Evolutionary conservation across 768 basidiomycete genomes (phyloP).

Genomic region (Leucocoprinus leucothites): DNA sequence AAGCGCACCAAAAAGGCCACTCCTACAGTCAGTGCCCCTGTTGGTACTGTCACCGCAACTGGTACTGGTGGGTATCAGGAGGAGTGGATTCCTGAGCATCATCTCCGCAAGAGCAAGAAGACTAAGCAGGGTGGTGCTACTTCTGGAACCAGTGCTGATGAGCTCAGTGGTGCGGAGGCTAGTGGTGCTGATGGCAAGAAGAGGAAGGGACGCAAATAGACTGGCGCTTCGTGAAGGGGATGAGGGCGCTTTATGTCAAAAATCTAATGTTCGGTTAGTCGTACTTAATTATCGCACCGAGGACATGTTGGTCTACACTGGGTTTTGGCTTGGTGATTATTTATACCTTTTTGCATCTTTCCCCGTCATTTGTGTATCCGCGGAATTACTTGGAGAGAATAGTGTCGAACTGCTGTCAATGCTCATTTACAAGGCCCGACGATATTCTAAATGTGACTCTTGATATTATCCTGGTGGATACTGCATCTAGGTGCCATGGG

Average conservation of each 20-base stretch:
- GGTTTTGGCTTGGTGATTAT: not conserved
- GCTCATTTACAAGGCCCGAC: too few relatives aligned
- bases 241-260: not conserved
- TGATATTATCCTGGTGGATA: too few relatives aligned
- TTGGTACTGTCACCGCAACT: conserved; percentile 57
- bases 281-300: conserved; percentile 6
- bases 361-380: too few relatives aligned
- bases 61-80: conserved; percentile 75
- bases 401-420: too few relatives aligned
- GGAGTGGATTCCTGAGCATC: conserved; percentile 93
- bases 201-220: conserved; percentile 47
- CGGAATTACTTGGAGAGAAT: too few relatives aligned
- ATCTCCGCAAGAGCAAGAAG: conserved; percentile 64
- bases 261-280: conserved; percentile 5
- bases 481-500: too few relatives aligned
- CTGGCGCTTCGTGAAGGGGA: not conserved
- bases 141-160: conserved; percentile 57
- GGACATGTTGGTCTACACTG: not conserved
- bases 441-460: too few relatives aligned
- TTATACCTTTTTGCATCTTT: not conserved
- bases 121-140: conserved; percentile 45
- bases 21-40: conserved; percentile 48
- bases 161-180: conserved; percentile 61
- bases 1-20: conserved; percentile 47
- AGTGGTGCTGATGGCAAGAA: conserved; percentile 64